Conservation (phyloP, 345 rosid species). For the Eucalyptus coolabah region DNA sequence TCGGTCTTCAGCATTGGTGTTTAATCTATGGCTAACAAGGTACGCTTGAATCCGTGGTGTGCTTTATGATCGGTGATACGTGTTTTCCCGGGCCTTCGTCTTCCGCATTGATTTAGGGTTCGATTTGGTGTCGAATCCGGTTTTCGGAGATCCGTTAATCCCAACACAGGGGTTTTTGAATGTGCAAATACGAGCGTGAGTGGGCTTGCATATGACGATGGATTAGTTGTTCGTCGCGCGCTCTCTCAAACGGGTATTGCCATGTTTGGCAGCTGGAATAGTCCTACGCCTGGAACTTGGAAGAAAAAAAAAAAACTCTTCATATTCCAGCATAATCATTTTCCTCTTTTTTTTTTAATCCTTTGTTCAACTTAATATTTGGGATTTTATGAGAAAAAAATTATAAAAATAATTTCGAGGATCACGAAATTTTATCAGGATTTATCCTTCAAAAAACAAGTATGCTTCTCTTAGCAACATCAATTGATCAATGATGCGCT, state of each 20-base stretch:
- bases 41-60: too few relatives aligned
- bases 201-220: background rate
- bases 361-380: background rate
- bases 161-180: background rate
- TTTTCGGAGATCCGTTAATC: too few relatives aligned
- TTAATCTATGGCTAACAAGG: too few relatives aligned
- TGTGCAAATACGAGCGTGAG: background rate
- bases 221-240: background rate
- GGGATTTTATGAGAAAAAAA: background rate
- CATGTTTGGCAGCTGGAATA: background rate
- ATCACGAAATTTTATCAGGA: background rate
- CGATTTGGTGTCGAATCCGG: too few relatives aligned
- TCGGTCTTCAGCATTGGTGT: too few relatives aligned
- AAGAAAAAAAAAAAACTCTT: background rate
- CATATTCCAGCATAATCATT: background rate
- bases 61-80: too few relatives aligned
- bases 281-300: background rate
- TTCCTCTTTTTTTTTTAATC: background rate
- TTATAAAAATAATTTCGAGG: background rate
- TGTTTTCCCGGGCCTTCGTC: too few relatives aligned
- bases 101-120: too few relatives aligned
- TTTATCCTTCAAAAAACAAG: background rate
- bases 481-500: background rate
- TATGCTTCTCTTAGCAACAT: background rate
- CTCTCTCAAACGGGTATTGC: background rate